A percentile compares a stretch with the other conserved stretches of the same genome.
phyloP scores from a whole-genome alignment of 768 basidiomycete genomes.

The Chiua virens region DNA sequence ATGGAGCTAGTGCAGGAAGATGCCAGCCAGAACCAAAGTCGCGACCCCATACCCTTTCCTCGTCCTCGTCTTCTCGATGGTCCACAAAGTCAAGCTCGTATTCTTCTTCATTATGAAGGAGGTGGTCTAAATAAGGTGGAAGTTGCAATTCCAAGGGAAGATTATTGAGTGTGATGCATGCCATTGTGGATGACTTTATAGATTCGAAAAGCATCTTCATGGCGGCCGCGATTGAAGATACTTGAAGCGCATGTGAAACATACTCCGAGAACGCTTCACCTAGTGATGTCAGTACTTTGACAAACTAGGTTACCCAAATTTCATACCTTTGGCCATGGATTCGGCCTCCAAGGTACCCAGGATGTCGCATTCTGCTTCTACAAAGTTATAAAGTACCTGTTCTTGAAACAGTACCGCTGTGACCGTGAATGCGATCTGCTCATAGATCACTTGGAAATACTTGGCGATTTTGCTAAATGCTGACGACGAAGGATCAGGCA shows the following conservation, averaged over 20 bases:
- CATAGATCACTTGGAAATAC: conserved; percentile 86
- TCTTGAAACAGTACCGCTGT: conserved; percentile 93
- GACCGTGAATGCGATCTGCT: conserved; percentile 84
- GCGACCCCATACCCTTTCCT: conserved; percentile 58
- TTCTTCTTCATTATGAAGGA: conserved; percentile 67
- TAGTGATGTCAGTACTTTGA: conserved; percentile 28
- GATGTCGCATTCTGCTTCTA: conserved; percentile 76
- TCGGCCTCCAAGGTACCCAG: conserved; percentile 72
- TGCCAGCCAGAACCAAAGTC: conserved; percentile 73
- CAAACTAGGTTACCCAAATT: conserved; percentile 16
- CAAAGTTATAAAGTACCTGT: conserved; percentile 83
- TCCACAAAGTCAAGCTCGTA: conserved; percentile 51
- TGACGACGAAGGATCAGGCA: conserved; percentile 87
- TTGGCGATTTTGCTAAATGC: conserved; percentile 72
- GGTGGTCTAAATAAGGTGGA: conserved; percentile 72
- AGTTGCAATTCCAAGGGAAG: conserved; percentile 85
- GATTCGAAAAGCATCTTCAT: conserved; percentile 80
- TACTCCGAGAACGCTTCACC: conserved; percentile 62
- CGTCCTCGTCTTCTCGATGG: conserved; percentile 52
- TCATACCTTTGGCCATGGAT: conserved; percentile 66
- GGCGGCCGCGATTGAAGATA: conserved; percentile 73
- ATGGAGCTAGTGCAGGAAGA: conserved; percentile 75
- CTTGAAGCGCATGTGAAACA: conserved; percentile 54
- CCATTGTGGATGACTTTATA: conserved; percentile 72
- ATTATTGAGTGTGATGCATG: conserved; percentile 74